Evolutionary conservation across 225 moss, liverwort and hornwort species (phyloP).

Genomic region (Sphagnum contortum): DNA sequence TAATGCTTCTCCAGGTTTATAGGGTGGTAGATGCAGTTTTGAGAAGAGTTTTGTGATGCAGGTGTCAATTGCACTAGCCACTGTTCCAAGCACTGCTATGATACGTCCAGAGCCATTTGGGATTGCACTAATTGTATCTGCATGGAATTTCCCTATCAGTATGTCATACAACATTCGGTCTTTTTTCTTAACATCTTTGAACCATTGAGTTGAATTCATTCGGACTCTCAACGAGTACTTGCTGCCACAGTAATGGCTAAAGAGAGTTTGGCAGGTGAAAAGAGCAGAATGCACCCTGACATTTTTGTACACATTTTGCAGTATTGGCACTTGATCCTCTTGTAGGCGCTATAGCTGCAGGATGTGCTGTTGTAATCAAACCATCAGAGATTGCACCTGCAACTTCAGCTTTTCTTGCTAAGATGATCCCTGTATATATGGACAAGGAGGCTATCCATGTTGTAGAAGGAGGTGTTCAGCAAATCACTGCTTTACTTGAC

Average conservation of each 20-base stretch:
- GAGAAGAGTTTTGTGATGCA: constrained; percentile 5
- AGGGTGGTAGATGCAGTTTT: neutral
- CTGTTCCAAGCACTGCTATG: constrained; percentile 17
- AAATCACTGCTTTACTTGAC: constrained; percentile 53
- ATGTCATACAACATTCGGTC: constrained; percentile 12
- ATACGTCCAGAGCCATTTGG: constrained; percentile 66
- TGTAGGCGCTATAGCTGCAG: constrained; percentile 63
- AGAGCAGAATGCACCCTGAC: neutral
- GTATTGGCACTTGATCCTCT: constrained; percentile 57
- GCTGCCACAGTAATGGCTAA: neutral
- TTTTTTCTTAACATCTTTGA: neutral
- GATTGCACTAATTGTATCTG: constrained; percentile 55
- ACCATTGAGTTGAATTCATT: neutral
- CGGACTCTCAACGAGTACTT: neutral
- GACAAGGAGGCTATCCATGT: constrained; percentile 59
- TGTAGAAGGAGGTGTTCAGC: constrained; percentile 65
- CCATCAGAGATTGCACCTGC: constrained; percentile 60
- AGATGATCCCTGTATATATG: constrained; percentile 45
- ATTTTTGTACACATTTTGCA: constrained; percentile 17
- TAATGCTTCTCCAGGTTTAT: no score
- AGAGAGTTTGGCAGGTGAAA: neutral
- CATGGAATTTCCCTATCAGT: constrained; percentile 88
- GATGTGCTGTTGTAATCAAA: constrained; percentile 62
- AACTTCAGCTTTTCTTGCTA: constrained; percentile 48
- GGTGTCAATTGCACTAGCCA: constrained; percentile 12